These are phyloP conservation scores for Diaporthe vaccinii DNA, from an alignment of 2,329 filamentous ascomycete genomes.

Conservation along the genomic window DNA sequence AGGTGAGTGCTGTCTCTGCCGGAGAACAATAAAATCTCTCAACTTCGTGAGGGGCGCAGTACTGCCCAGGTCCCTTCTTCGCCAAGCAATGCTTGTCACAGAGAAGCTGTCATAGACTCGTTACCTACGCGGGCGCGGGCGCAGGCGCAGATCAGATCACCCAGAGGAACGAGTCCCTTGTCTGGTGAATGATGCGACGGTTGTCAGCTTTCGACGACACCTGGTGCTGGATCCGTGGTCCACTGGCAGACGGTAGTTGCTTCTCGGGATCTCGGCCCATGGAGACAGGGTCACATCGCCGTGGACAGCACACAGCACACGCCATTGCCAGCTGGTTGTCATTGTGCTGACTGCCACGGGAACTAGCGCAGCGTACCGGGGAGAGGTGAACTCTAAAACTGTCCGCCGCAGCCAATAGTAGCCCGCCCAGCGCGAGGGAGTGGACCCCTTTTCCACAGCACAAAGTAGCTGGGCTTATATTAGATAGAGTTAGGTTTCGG, in stretches of 20 bases:
- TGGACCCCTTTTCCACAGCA: neutral
- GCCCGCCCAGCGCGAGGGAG: neutral
- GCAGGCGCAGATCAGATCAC: neutral
- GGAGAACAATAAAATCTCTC: constrained; percentile 3
- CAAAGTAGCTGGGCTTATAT: constrained; percentile 19
- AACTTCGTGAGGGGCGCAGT: neutral
- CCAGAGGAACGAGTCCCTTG: neutral
- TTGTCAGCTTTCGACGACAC: neutral
- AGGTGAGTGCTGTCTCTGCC: neutral
- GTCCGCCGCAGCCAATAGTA: constrained; percentile 12
- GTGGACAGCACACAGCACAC: neutral
- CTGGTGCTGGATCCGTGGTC: neutral
- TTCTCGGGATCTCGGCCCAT: neutral
- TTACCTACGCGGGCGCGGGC: neutral
- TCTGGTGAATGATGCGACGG: too few relatives aligned
- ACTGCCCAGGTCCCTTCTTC: neutral
- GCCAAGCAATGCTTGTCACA: constrained; percentile 6
- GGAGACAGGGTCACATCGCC: constrained; percentile 18
- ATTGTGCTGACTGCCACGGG: constrained; percentile 22
- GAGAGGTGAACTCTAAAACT: constrained; percentile 8
- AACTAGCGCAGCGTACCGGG: constrained; percentile 17
- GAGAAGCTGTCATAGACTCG: neutral
- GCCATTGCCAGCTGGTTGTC: constrained; percentile 11
- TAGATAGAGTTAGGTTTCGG: constrained; percentile 18
- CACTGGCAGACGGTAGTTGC: neutral